A percentile compares a stretch with the other conserved stretches of the same genome.
Conservation (phyloP, 2,329 filamentous ascomycete genomes). For the Fusarium annulatum region DNA sequence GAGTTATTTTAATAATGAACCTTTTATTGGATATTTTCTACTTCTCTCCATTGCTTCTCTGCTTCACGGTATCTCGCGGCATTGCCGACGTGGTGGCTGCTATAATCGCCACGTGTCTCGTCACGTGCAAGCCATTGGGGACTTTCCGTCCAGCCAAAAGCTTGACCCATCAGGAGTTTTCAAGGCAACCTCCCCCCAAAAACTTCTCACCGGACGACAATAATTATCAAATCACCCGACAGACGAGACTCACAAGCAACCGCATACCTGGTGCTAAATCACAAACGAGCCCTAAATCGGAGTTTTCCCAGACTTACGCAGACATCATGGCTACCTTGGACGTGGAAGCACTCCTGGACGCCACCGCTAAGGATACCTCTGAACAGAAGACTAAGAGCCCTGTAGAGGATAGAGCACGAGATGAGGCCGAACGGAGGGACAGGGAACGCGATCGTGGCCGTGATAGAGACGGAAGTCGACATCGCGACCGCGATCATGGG, state of each 20-base stretch:
- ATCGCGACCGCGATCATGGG: constrained; percentile 64
- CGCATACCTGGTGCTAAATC: background rate
- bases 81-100: constrained; percentile 14
- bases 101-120: constrained; percentile 29
- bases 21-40: background rate
- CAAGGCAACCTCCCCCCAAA: constrained; percentile 34
- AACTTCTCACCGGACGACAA: constrained; percentile 10
- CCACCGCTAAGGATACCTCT: constrained; percentile 73
- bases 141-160: constrained; percentile 33
- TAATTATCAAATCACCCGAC: constrained; percentile 19
- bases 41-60: background rate
- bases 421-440: constrained; percentile 62
- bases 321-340: constrained; percentile 67
- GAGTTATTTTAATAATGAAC: constrained; percentile 35
- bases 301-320: constrained; percentile 24
- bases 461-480: constrained; percentile 64
- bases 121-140: constrained; percentile 33
- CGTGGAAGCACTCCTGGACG: constrained; percentile 91
- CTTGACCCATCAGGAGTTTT: constrained; percentile 35
- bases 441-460: constrained; percentile 68
- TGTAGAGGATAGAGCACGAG: constrained; percentile 64
- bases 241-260: constrained; percentile 17
- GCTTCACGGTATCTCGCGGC: background rate
- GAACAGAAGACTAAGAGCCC: constrained; percentile 59
- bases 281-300: constrained; percentile 11